Base-by-base conservation (phyloP, 768 basidiomycete genomes). In the Tricholoma furcatifolium region DNA sequence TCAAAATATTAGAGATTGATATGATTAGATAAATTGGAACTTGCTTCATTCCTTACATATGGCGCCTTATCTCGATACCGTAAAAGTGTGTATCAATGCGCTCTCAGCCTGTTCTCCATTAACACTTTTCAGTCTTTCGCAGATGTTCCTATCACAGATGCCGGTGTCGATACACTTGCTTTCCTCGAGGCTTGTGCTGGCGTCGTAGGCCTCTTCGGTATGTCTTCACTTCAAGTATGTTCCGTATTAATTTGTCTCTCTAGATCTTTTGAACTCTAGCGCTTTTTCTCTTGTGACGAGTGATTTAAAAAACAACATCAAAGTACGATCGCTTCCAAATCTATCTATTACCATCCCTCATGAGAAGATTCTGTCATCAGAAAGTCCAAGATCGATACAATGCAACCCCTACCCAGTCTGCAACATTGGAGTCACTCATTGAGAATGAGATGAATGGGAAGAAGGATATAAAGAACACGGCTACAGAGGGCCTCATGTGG, bases 401-500 rank as follows among this genome's bases (percentile, higher is more conserved):
- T 21, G 82, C 88, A 0, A 71, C 78, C 4, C 85, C 90, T 2
- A 68, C 69, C 1, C 60, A 81, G 55, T 93, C 88, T 5, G 68
- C 70, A 24, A 98, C 97, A 1, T 81, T 99, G 23, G 91, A 99
- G 71, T 72, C 77, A 43, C 83, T 99, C 23, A 85, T 93, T 4
- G 77, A 79, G 63, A 87, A 88, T 62, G 97, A 98, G 71, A 86
- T 90, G 69, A 72, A 71, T 20, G 89, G 93, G 72, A 92, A 94
- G 80, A 93, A 93, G 70, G 80, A 83, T 3, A 27, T 7, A 27
- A 27, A 27, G 27, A 27, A 27, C 14, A 79, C 82, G 0, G 93
- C 96, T 2, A 97, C 95, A 0, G 88, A 95, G 64, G 94, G 93
- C 14, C 79, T 98, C 50, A 72, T 98, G 71, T 99, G 97, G 97